phyloP scores from a whole-genome alignment of 768 basidiomycete genomes.

The Mrakia frigida region DNA sequence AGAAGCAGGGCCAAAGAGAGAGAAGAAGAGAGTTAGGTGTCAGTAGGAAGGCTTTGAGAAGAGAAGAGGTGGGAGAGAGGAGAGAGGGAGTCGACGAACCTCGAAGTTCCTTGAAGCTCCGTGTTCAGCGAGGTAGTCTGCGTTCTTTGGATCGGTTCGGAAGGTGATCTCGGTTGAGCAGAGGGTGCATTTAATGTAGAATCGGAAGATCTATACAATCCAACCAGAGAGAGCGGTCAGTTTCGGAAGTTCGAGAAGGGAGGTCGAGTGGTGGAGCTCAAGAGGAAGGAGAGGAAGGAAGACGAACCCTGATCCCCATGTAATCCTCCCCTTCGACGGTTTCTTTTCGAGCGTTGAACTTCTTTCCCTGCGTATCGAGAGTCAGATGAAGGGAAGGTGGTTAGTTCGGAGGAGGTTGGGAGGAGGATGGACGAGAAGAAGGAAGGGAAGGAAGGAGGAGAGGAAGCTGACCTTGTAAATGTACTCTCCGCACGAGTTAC shows the following conservation, averaged over 20 bases:
- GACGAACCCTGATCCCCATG: constrained; percentile 86
- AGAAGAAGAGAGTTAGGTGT: not conserved
- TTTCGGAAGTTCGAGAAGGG: not conserved
- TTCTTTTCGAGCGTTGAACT: constrained; percentile 98
- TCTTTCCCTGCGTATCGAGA: constrained; percentile 82
- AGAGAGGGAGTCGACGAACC: too few species aligned
- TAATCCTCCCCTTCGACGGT: constrained; percentile 97
- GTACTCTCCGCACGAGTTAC: constrained; percentile 91
- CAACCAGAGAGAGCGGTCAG: not conserved
- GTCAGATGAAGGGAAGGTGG: not conserved
- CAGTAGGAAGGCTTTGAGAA: not conserved
- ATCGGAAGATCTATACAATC: constrained; percentile 41
- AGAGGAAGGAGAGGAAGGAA: not conserved
- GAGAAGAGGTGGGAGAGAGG: not conserved
- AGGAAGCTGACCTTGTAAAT: constrained; percentile 48
- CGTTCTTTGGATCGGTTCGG: constrained; percentile 75
- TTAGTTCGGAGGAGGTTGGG: not conserved
- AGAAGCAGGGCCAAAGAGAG: not conserved
- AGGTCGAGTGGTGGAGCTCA: not conserved
- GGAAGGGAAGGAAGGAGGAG: not conserved
- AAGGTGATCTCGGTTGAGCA: constrained; percentile 99
- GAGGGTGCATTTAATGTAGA: constrained; percentile 62
- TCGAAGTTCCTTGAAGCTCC: constrained; percentile 97
- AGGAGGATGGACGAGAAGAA: not conserved
- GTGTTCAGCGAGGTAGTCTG: constrained; percentile 87